phyloP scores from a whole-genome alignment of 768 basidiomycete genomes.

The Lactifluus rugatus region DNA sequence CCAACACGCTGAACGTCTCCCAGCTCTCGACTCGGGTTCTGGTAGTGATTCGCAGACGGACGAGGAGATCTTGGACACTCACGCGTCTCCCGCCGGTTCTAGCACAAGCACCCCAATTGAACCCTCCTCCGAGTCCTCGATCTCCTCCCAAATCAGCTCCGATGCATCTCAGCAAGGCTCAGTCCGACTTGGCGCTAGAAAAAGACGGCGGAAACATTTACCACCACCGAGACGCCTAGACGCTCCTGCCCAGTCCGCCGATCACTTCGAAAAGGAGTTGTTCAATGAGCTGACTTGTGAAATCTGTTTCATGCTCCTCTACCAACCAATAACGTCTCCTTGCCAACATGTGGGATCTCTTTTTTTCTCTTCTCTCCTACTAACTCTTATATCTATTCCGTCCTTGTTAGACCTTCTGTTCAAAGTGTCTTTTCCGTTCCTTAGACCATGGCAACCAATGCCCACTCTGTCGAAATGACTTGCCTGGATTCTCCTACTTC shows the following conservation, averaged over 20 bases:
- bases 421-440: slow-evolving; percentile 79
- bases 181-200: slow-evolving; percentile 23
- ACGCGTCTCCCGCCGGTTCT: slow-evolving; percentile 24
- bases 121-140: slow-evolving; percentile 22
- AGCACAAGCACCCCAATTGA: slow-evolving; percentile 33
- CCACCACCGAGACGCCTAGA: slow-evolving; percentile 25
- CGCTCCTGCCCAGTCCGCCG: slow-evolving; percentile 24
- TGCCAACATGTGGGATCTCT: slow-evolving; percentile 76
- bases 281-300: slow-evolving; percentile 73
- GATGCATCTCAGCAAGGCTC: slow-evolving; percentile 13
- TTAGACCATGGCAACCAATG: slow-evolving; percentile 78
- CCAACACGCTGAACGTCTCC: slow-evolving; percentile 1
- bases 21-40: slow-evolving; percentile 23
- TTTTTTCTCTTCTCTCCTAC: slow-evolving; percentile 12
- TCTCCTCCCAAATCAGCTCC: slow-evolving; percentile 4
- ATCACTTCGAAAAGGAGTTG: slow-evolving; percentile 51
- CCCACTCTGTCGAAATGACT: slow-evolving; percentile 73
- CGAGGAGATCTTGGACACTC: slow-evolving; percentile 24
- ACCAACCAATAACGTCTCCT: slow-evolving; percentile 83
- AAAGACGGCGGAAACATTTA: slow-evolving; percentile 24
- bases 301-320: slow-evolving; percentile 79
- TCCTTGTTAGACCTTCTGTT: slow-evolving; percentile 72
- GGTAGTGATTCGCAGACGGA: slow-evolving; percentile 22
- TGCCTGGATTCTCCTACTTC: slow-evolving; percentile 70
- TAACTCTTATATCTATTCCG: not conserved